These are phyloP conservation scores for Neofusicoccum umdonicola DNA, from an alignment of 2,329 filamentous ascomycete species.

Conservation along the genomic window DNA sequence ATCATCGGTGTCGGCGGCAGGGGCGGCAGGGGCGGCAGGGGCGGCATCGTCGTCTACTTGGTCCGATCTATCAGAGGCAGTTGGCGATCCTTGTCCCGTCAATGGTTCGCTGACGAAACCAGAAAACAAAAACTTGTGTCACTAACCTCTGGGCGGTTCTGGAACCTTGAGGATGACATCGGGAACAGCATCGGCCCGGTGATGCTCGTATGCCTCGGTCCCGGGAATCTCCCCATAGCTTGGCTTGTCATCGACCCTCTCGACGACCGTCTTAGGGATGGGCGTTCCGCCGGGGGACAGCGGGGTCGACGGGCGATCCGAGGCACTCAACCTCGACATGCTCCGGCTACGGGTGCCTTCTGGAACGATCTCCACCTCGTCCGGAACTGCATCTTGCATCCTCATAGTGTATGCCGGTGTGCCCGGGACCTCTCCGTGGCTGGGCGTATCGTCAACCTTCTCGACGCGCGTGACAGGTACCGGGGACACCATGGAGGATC, in stretches of 20 bases:
- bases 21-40: slow-evolving; percentile 3
- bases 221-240: slow-evolving; percentile 62
- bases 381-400: slow-evolving; percentile 59
- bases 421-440: slow-evolving; percentile 57
- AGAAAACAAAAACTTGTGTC: slow-evolving; percentile 31
- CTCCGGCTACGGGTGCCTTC: slow-evolving; percentile 39
- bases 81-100: slow-evolving; percentile 61
- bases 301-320: slow-evolving; percentile 49
- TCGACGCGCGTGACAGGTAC: slow-evolving; percentile 63
- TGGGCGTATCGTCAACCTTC: slow-evolving; percentile 57
- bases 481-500: slow-evolving; percentile 49
- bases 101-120: slow-evolving; percentile 53
- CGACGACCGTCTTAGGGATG: slow-evolving; percentile 60
- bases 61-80: slow-evolving; percentile 51
- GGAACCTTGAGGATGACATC: slow-evolving; percentile 55
- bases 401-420: slow-evolving; percentile 60
- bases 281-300: slow-evolving; percentile 43
- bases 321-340: slow-evolving; percentile 39
- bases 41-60: slow-evolving; percentile 39
- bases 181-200: slow-evolving; percentile 58
- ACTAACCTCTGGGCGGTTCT: slow-evolving; percentile 56
- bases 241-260: slow-evolving; percentile 58
- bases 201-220: slow-evolving; percentile 56
- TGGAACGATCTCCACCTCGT: slow-evolving; percentile 60
- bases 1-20: not conserved